Evolutionary conservation across 352 stramenopile genomes (phyloP), one percentile per base, ranked within the genome.

Genomic region (Pythium guiyangense): DNA sequence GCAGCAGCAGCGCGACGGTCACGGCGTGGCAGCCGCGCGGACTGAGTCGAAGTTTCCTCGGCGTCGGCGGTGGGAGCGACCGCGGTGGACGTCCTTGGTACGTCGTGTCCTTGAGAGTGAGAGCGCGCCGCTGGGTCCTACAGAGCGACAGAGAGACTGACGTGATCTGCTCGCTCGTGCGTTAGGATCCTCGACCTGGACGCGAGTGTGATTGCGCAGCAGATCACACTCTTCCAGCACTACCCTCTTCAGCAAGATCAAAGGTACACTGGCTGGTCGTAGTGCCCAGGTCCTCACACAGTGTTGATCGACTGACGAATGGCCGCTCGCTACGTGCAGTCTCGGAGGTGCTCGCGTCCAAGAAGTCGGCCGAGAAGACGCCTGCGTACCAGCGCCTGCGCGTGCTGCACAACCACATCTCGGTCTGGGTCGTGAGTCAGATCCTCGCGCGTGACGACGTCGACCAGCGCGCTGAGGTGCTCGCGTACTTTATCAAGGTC

Each of bases 171-270:
- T 6, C 6, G 29, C 29, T 34, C 8, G 1, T 5, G 2, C 15
- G 35, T 40, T 59, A 90, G 74, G 78, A 72, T 93, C 11, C 65
- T 93, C 59, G 80, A 92, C 57, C 59, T 95, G 44, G 78, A 95
- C 47, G 74, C 79, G 15, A 88, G 77, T 51, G 73, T 89, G 1
- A 79, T 95, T 39, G 83, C 86, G 2, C 80, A 92, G 34, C 86
- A 95, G 62, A 88, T 95, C 57, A 94, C 86, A 2, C 46, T 92
- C 49, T 81, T 95, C 56, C 81, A 95, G 54, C 86, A 95, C 59
- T 95, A 90, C 56, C 56, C 67, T 95, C 22, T 92, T 94, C 63
- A 92, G 85, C 63, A 88, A 91, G 39, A 92, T 95, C 50, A 88
- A 87, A 83, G 79, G 82, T 52, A 14, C 14, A 18, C 10, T 22